Conservation (phyloP, 345 rosid species). For the Eucalyptus marginata region DNA sequence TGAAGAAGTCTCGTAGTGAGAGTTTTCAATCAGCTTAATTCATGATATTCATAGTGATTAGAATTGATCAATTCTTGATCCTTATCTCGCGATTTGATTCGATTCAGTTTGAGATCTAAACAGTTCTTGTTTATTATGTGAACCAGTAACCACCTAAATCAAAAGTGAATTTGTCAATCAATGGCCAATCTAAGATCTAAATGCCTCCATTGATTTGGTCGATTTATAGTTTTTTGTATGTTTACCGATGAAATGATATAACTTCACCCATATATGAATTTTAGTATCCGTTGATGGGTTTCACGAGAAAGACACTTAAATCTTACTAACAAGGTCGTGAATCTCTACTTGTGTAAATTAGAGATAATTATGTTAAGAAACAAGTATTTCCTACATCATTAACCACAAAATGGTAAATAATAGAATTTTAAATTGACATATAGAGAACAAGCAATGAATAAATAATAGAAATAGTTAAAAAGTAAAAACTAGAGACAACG, state of each 20-base stretch:
- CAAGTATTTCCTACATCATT: neutral
- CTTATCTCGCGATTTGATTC: neutral
- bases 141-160: neutral
- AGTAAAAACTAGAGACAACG: neutral
- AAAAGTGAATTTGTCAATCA: neutral
- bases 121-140: neutral
- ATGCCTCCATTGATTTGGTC: neutral
- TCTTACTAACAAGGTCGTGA: neutral
- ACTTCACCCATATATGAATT: neutral
- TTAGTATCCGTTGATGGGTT: neutral
- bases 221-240: neutral
- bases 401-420: neutral
- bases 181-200: neutral
- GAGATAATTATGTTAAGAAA: neutral
- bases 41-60: neutral
- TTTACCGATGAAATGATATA: neutral
- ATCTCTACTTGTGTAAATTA: neutral
- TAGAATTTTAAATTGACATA: neutral
- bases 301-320: neutral
- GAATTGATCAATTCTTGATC: neutral
- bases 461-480: neutral
- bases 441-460: neutral
- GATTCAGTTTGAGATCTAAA: neutral
- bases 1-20: neutral
- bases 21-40: neutral